These are phyloP conservation scores for Trichoderma arundinaceum DNA, from an alignment of 2,329 filamentous ascomycete genomes.

Conservation along the genomic window DNA sequence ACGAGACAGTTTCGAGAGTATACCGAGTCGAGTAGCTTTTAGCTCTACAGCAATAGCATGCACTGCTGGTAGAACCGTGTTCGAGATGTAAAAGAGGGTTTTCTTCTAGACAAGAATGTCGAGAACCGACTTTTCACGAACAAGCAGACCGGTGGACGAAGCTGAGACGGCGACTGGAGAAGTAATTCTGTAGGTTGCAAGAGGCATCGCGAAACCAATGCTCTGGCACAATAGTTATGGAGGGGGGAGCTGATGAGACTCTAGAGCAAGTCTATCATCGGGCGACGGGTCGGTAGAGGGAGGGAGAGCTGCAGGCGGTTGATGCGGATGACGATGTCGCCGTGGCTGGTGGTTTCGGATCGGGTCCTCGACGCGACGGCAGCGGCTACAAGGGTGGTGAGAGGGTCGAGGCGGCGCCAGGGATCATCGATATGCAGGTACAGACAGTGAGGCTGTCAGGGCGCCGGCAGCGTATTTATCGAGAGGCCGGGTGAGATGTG, in stretches of 20 bases:
- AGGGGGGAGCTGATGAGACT: conserved; percentile 28
- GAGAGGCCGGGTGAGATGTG: conserved; percentile 36
- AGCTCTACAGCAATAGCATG: conserved; percentile 52
- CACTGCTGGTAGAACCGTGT: conserved; percentile 48
- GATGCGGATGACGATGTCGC: conserved; percentile 27
- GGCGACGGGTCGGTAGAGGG: conserved; percentile 23
- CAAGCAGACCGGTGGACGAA: conserved; percentile 65
- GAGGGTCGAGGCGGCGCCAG: conserved; percentile 27
- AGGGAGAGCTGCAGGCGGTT: conserved; percentile 5
- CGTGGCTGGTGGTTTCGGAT: conserved; percentile 25
- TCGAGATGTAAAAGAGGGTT: conserved; percentile 45
- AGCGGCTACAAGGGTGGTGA: conserved; percentile 14
- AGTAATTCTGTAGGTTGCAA: conserved; percentile 55
- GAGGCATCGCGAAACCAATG: conserved; percentile 60
- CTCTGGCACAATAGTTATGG: conserved; percentile 37
- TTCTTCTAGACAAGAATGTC: conserved; percentile 48
- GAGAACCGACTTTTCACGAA: conserved; percentile 57
- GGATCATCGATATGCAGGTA: conserved; percentile 40
- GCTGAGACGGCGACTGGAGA: conserved; percentile 68
- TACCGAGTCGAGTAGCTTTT: conserved; percentile 47
- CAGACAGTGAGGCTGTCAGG: conserved; percentile 37
- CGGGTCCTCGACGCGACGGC: conserved; percentile 26
- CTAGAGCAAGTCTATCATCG: conserved; percentile 47
- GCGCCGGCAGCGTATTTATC: conserved; percentile 41
- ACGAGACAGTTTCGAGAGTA: conserved; percentile 43